Evolutionary conservation across 2,329 filamentous ascomycete genomes (phyloP).

Genomic region (Cladobotryum protrusum): DNA sequence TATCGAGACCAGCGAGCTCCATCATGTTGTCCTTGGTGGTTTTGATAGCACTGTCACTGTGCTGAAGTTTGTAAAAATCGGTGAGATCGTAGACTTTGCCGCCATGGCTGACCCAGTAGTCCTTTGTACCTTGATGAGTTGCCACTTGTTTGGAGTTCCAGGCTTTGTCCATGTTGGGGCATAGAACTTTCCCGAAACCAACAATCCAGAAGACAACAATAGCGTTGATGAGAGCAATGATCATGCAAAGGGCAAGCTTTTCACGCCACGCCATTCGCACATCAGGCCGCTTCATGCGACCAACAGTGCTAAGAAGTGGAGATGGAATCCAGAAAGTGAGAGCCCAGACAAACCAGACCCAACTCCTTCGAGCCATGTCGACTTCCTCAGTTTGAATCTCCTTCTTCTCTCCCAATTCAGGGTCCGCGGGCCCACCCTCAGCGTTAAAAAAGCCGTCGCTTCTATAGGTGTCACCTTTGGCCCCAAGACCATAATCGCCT

Average conservation of each 20-base stretch:
- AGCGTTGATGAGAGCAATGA: slow-evolving; percentile 79
- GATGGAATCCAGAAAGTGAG: slow-evolving; percentile 95
- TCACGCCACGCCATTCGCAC: slow-evolving; percentile 97
- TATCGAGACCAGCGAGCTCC: slow-evolving; percentile 67
- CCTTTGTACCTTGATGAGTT: slow-evolving; percentile 62
- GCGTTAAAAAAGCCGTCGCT: slow-evolving; percentile 68
- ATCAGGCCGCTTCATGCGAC: slow-evolving; percentile 95
- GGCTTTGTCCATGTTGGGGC: slow-evolving; percentile 85
- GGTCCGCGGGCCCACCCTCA: slow-evolving; percentile 65
- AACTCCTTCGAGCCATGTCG: slow-evolving; percentile 59
- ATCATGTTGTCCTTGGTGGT: slow-evolving; percentile 62
- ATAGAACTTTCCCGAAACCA: slow-evolving; percentile 74
- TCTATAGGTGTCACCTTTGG: slow-evolving; percentile 73
- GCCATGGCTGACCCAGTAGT: slow-evolving; percentile 82
- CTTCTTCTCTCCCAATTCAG: slow-evolving; percentile 71
- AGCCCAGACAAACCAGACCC: slow-evolving; percentile 78
- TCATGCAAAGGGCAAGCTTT: slow-evolving; percentile 73
- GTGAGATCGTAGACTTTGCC: slow-evolving; percentile 89
- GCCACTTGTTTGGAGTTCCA: slow-evolving; percentile 69
- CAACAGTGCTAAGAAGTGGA: slow-evolving; percentile 68
- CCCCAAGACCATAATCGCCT: slow-evolving; percentile 85
- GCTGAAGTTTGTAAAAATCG: slow-evolving; percentile 78
- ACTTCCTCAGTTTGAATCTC: slow-evolving; percentile 65
- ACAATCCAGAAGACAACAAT: slow-evolving; percentile 89
- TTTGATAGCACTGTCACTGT: slow-evolving; percentile 65